phyloP scores from a whole-genome alignment of 768 basidiomycete genomes.

The Tricholoma bakamatsutake region DNA sequence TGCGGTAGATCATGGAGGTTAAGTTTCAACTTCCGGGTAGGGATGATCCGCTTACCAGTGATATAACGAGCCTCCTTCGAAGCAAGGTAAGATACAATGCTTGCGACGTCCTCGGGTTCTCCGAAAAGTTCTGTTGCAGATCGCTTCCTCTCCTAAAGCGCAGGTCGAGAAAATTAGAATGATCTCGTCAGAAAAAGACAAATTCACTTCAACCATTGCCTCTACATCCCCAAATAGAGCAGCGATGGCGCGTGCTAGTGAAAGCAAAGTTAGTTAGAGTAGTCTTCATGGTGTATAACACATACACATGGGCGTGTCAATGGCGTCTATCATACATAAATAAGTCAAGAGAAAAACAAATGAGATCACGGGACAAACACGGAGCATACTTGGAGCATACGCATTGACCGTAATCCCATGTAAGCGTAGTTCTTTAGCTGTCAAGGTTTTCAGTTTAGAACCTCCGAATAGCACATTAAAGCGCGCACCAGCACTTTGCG shows the following conservation, averaged over 20 bases:
- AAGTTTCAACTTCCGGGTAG: neutral
- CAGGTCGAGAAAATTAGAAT: neutral
- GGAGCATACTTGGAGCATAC: conserved; percentile 31
- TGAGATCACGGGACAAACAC: conserved; percentile 7
- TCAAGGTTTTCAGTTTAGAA: neutral
- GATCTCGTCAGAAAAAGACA: neutral
- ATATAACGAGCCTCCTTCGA: conserved; percentile 30
- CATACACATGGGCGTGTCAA: conserved; percentile 7
- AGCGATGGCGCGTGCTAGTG: neutral
- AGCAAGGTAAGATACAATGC: conserved; percentile 30
- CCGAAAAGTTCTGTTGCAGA: conserved; percentile 17
- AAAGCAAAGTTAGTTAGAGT: neutral
- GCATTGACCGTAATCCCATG: conserved; percentile 30
- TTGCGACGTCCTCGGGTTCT: conserved; percentile 28
- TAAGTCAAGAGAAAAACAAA: neutral
- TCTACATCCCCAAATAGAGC: neutral
- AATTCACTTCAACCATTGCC: neutral
- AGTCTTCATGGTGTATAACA: neutral
- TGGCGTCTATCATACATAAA: neutral
- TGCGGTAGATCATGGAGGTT: neutral
- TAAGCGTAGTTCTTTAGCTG: conserved; percentile 16
- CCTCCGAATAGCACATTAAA: neutral
- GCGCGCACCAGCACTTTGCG: conserved; percentile 15
- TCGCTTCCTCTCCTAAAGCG: conserved; percentile 1
- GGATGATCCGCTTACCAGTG: conserved; percentile 20